These are phyloP conservation scores for Schizophyllum commune DNA, from an alignment of 1,284 basidiomycete species.

Conservation along the genomic window DNA sequence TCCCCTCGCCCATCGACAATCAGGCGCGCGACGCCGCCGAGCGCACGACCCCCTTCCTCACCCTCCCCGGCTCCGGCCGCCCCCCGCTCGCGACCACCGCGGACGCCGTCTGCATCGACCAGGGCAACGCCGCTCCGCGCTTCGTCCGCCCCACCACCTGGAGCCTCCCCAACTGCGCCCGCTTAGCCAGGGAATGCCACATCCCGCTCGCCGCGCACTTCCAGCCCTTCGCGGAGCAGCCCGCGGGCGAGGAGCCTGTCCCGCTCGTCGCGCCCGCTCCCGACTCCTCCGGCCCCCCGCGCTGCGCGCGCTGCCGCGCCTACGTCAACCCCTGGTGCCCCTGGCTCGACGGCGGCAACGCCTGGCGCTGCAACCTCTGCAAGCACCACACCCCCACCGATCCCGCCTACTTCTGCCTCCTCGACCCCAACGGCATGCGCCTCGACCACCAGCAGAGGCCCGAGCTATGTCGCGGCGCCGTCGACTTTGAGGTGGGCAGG, in stretches of 20 bases:
- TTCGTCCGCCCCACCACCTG: conserved; percentile 86
- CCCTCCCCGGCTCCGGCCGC: conserved; percentile 60
- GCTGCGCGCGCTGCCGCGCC: conserved; percentile 82
- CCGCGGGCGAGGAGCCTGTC: conserved; percentile 75
- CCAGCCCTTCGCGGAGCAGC: conserved; percentile 85
- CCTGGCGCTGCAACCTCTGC: conserved; percentile 94
- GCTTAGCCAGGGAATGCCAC: conserved; percentile 76
- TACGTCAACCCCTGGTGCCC: conserved; percentile 96
- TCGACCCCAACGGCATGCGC: conserved; percentile 76
- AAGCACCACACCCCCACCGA: conserved; percentile 72
- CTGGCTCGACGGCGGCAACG: conserved; percentile 80
- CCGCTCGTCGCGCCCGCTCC: conserved; percentile 61
- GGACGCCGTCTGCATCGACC: conserved; percentile 83
- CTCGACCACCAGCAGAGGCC: conserved; percentile 80
- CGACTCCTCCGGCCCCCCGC: conserved; percentile 69
- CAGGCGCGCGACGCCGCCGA: conserved; percentile 79
- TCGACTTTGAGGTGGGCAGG: conserved; percentile 84
- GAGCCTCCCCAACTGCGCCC: conserved; percentile 76
- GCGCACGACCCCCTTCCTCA: conserved; percentile 79
- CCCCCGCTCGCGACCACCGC: conserved; percentile 81
- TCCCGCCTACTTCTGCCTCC: conserved; percentile 79
- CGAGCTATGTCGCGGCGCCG: conserved; percentile 86
- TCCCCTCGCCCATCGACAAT: conserved; percentile 85
- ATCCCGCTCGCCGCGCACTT: conserved; percentile 83
- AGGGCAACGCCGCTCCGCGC: conserved; percentile 84